A percentile compares a stretch with the other conserved stretches of the same genome.
phyloP scores from a whole-genome alignment of 139 green algal genomes.

The Asterochloris erici region DNA sequence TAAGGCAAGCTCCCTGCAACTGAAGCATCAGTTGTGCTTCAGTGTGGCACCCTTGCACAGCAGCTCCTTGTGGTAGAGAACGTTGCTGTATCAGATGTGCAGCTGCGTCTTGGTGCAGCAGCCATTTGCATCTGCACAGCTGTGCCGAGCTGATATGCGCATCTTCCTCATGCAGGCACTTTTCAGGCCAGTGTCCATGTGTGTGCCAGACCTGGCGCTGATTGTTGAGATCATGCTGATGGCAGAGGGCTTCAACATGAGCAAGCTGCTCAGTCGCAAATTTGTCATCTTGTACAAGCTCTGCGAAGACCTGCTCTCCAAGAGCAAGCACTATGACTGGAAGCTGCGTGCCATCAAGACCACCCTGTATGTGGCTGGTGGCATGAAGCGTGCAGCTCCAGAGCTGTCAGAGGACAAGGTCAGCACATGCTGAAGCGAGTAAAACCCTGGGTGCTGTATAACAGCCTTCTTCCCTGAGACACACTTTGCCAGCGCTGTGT shows the following conservation, averaged over 20 bases:
- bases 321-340: conserved; percentile 92
- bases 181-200: conserved; percentile 93
- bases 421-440: not conserved
- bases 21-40: no score
- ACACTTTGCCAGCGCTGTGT: not conserved
- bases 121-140: not conserved
- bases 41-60: no score
- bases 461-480: not conserved
- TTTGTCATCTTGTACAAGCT: conserved; percentile 94
- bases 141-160: not conserved
- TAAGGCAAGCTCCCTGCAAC: conserved; percentile 45
- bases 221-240: conserved; percentile 98
- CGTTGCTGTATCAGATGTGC: no score
- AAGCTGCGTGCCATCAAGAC: conserved; percentile 98
- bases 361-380: conserved; percentile 90
- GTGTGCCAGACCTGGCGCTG: conserved; percentile 79
- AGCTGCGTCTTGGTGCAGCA: no score
- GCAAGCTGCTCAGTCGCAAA: conserved; percentile 84
- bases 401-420: conserved; percentile 89
- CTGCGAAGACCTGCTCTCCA: conserved; percentile 88
- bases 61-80: no score
- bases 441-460: not conserved
- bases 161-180: conserved; percentile 45
- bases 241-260: conserved; percentile 90
- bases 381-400: conserved; percentile 85